Conservation (phyloP, 2,329 filamentous ascomycete genomes). For the Aureobasidium subglaciale region DNA sequence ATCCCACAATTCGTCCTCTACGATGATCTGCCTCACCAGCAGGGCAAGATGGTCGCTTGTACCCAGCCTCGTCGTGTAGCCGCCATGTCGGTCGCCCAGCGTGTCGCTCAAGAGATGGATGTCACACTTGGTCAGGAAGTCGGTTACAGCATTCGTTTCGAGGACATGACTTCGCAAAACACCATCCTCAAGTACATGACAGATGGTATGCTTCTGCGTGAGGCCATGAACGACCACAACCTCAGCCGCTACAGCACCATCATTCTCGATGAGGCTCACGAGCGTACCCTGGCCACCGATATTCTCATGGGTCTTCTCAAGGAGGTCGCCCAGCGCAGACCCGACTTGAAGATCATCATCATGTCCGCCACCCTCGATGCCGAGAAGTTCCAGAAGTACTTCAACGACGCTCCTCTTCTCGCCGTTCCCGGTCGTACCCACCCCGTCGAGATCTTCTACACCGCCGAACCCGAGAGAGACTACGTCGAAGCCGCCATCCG, state of each 20-base stretch:
- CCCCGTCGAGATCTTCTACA: constrained; percentile 98
- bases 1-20: constrained; percentile 97
- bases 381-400: constrained; percentile 96
- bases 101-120: constrained; percentile 95
- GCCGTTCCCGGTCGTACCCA: constrained; percentile 92
- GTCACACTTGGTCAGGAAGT: constrained; percentile 89
- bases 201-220: constrained; percentile 93
- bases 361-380: constrained; percentile 98
- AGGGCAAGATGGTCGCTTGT: constrained; percentile 87
- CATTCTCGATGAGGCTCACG: constrained; percentile 97
- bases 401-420: constrained; percentile 86
- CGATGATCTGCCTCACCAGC: constrained; percentile 84
- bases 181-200: constrained; percentile 99
- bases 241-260: constrained; percentile 92
- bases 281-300: constrained; percentile 93
- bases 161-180: constrained; percentile 81
- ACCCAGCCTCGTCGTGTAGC: constrained; percentile 96
- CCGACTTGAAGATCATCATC: constrained; percentile 96
- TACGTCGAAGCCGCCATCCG: constrained; percentile 93
- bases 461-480: constrained; percentile 88
- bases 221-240: constrained; percentile 93
- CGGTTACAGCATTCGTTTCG: constrained; percentile 98
- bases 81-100: constrained; percentile 96
- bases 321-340: constrained; percentile 71
- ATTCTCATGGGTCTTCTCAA: constrained; percentile 96